Evolutionary conservation across 2,329 filamentous ascomycete genomes (phyloP), one percentile per base, ranked within the genome.

Genomic region (Ophiostoma quercus): DNA sequence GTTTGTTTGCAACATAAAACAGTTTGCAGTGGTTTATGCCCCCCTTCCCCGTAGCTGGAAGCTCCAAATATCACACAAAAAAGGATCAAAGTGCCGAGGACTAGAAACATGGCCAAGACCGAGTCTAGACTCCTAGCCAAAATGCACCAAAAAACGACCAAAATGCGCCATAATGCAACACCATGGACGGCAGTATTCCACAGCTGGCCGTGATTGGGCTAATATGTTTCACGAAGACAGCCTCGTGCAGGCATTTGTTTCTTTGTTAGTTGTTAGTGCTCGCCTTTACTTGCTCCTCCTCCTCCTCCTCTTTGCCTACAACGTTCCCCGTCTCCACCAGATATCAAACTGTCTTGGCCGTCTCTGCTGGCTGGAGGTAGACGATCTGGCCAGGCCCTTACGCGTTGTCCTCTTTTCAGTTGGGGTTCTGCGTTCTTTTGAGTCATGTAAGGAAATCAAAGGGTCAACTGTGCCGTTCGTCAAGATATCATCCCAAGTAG

Each of bases 1-100:
- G 51, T 57, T 57, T 57, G 51, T 57, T 57, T 57, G 51, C 51
- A 57, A 57, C 51, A 57, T 25, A 57, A 29, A 57, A 57, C 51
- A 57, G 51, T 57, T 57, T 57, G n/a, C 51, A 25, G 22, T 57
- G 22, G 22, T 57, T 57, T 25, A 57, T 57, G 51, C 51, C 51
- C 51, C 51, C 51, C 51, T 57, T 57, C 22, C 51, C 51, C n/a
- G 51, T 57, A 14, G 8, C 9, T 57, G 11, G 3, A 57, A 9
- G 51, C 51, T 47, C 43, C 2, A 16, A 47, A 47, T 1, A 47
- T 1, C 7, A n/a, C 43, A 19, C 39, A 41, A 41, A 41, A 41
- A 41, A 41, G 39, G 39, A 41, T 41, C 39, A 41, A 41, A 41
- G 39, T 47, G 43, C 43, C 43, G 43, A 47, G 16, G 43, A 47